Base-by-base conservation (phyloP, 495 filamentous ascomycete species). In the Aspergillus nanangensis region DNA sequence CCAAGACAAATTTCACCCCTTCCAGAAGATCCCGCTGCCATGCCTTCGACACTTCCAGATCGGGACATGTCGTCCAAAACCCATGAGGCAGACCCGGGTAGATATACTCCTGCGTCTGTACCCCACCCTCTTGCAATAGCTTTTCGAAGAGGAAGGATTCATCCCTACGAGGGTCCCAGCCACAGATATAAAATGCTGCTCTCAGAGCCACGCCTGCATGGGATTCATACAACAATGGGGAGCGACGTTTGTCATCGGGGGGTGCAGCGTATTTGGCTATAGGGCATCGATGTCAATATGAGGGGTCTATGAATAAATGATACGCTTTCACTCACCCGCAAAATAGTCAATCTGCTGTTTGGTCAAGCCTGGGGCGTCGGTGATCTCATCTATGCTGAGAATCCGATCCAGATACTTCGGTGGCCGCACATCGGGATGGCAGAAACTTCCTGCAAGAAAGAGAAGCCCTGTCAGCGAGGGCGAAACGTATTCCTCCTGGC, bases 81-180 rank as follows among this genome's bases (percentile, higher is more conserved):
- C 62, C 61, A 59, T 75, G 68, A 17, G 65, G 66, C n/a, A 73
- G 56, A 1, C 70, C 71, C 37, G 65, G 61, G 44, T 69, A 75
- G 2, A 72, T 10, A 51, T 68, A 62, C 10, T 62, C 23, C 36
- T 47, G 41, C 8, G 69, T 71, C 44, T 55, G 48, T 8, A 71
- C 47, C 0, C 57, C 57, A 8, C 68, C 58, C 32, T 65, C 61
- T 20, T 57, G 58, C 41, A 75, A 46, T 10, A 71, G 43, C 38
- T 57, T 44, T 39, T 70, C 69, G 45, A 72, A 71, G 4, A 75
- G 57, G 22, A 72, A 45, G 0, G 55, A 65, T 19, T 71, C 68
- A 32, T 75, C 71, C 13, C 71, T 50, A 1, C 67, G 45, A 1
- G 68, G 67, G 36, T 72, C 71, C 9, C 58, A 19, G 0, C 69